Evolutionary conservation across 2,329 filamentous ascomycete species (phyloP).

Genomic region (Metarhizium album): DNA sequence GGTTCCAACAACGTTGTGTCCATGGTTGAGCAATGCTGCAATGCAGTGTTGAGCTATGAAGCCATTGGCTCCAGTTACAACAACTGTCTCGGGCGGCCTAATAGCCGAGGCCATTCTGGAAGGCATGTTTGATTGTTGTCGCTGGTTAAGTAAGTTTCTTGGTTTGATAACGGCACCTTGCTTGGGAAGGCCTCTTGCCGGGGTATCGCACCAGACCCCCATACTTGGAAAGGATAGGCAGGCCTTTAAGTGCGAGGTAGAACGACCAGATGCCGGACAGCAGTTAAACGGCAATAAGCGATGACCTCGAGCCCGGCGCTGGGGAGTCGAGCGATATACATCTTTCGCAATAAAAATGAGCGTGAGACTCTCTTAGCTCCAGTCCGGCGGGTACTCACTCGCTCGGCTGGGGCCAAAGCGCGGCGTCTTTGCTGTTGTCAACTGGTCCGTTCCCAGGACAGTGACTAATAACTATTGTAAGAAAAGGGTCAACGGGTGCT

Average conservation of each 20-base stretch:
- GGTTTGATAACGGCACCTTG: not conserved
- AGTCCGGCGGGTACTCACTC: not conserved
- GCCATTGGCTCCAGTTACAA: conserved; percentile 32
- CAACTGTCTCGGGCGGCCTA: conserved; percentile 17
- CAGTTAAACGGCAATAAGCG: not conserved
- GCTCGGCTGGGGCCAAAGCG: not conserved
- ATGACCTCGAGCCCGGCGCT: not conserved
- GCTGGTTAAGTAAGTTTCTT: not conserved
- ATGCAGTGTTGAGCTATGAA: conserved; percentile 30
- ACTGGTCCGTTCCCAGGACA: not conserved
- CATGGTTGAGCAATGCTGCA: conserved; percentile 22
- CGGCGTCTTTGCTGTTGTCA: not conserved
- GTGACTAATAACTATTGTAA: not conserved
- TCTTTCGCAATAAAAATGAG: not conserved
- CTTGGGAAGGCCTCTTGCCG: no score
- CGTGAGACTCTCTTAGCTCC: not conserved
- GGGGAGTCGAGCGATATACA: not conserved
- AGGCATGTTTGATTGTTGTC: conserved; percentile 11
- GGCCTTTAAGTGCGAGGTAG: not conserved
- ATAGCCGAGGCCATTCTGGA: conserved; percentile 14
- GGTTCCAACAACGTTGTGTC: conserved; percentile 29
- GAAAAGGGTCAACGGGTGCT: no score
- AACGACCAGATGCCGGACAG: not conserved
- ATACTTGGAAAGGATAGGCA: not conserved
- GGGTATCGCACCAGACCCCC: no score